phyloP scores from a whole-genome alignment of 2,329 filamentous ascomycete genomes.

The Alternaria tenuissima region DNA sequence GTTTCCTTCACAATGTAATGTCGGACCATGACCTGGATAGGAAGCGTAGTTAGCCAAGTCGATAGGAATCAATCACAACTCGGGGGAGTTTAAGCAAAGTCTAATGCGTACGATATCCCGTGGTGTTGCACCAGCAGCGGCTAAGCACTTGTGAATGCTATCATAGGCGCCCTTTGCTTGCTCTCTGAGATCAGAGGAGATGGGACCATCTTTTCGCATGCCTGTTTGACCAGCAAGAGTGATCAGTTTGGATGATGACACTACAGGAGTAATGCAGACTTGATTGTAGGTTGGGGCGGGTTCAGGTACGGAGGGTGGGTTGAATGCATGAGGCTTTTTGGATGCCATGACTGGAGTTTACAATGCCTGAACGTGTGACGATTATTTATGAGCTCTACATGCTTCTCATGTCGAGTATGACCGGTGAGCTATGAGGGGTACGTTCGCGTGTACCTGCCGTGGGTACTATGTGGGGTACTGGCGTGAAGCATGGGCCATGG shows the following conservation, averaged over 20 bases:
- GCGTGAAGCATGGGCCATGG: not conserved
- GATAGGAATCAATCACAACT: not conserved
- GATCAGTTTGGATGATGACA: slow-evolving; percentile 40
- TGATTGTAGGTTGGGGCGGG: slow-evolving; percentile 45
- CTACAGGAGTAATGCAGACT: slow-evolving; percentile 41
- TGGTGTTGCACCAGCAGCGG: slow-evolving; percentile 43
- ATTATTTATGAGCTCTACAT: not conserved
- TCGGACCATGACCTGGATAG: slow-evolving; percentile 36
- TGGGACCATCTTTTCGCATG: slow-evolving; percentile 18
- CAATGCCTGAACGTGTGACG: not conserved
- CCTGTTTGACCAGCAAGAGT: slow-evolving; percentile 47
- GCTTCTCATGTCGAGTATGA: not conserved
- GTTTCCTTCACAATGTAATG: slow-evolving; percentile 50
- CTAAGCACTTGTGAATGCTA: slow-evolving; percentile 35
- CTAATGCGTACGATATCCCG: slow-evolving; percentile 36
- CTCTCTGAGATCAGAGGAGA: slow-evolving; percentile 26
- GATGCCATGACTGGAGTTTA: slow-evolving; percentile 1
- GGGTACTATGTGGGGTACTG: slow-evolving; percentile 3
- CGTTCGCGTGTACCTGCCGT: slow-evolving; percentile 5
- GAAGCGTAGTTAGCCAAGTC: not conserved
- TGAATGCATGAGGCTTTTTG: slow-evolving; percentile 42
- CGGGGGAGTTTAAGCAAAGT: not conserved
- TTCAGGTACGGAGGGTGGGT: slow-evolving; percentile 35
- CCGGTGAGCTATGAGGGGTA: slow-evolving; percentile 6
- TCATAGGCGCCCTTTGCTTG: slow-evolving; percentile 44